Conservation (phyloP, 768 basidiomycete genomes). For the Mycena crocata region DNA sequence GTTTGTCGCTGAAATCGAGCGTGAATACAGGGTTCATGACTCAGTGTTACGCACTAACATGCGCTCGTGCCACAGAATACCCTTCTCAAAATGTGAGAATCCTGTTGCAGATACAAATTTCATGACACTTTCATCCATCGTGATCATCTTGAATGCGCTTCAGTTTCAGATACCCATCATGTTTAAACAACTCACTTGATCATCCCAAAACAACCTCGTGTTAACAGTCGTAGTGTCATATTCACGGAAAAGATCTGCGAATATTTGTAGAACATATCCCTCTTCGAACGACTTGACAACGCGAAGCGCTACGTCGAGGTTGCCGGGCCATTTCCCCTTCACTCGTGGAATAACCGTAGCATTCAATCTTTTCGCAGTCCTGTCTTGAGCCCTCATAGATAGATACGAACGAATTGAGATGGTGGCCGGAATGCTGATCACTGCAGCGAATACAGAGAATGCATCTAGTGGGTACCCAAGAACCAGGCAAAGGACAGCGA, state of each 20-base stretch:
- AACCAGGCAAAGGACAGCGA: not conserved
- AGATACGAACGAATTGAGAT: constrained; percentile 2
- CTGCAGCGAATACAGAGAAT: not conserved
- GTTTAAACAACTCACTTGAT: constrained; percentile 47
- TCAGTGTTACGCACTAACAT: constrained; percentile 43
- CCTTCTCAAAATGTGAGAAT: constrained; percentile 58
- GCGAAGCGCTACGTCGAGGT: constrained; percentile 57
- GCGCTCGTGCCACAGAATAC: constrained; percentile 53
- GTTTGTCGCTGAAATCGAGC: constrained; percentile 35
- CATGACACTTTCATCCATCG: constrained; percentile 57
- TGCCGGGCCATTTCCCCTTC: constrained; percentile 62
- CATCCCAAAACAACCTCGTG: constrained; percentile 59
- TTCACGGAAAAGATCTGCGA: constrained; percentile 55
- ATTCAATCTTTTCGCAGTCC: constrained; percentile 37
- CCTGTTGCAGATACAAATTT: constrained; percentile 57
- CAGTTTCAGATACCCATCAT: not conserved
- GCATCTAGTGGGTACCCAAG: not conserved
- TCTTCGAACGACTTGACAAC: constrained; percentile 46
- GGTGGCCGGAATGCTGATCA: not conserved
- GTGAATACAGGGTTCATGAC: not conserved
- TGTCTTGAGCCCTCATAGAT: not conserved
- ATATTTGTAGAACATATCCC: constrained; percentile 53
- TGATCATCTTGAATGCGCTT: constrained; percentile 49
- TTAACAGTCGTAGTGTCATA: constrained; percentile 60
- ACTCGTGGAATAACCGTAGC: constrained; percentile 54